Evolutionary conservation across 1,284 basidiomycete genomes (phyloP), one percentile per base, ranked within the genome.

Genomic region (Ganoderma lucidum): DNA sequence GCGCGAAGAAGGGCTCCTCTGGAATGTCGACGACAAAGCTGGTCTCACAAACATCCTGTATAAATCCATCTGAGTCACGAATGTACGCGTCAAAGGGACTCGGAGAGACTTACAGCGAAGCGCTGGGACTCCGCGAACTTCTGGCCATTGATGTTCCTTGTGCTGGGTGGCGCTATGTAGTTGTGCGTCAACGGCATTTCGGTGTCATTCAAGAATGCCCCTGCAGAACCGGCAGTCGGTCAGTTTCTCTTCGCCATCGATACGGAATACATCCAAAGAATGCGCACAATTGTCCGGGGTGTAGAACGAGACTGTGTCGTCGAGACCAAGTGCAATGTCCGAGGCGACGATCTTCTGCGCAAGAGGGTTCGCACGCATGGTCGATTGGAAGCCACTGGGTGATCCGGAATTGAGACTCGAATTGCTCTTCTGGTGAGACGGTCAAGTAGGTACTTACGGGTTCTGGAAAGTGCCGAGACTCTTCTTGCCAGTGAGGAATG

Each of bases 261-360:
- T 4, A 19, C 0, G 23, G n/a, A 51, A 12, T 1, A 15, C 10
- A 32, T 4, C 2, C 10, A 23, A n/a, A 23, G 44, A 48, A 14
- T 10, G 45, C 19, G 6, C 67, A 88, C 88, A 88, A 70, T 88
- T 87, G 67, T 84, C 83, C 10, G 83, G 79, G 9, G 84, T 79
- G 73, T 89, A 89, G 78, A 84, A 86, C 0, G 79, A 76, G 37
- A 82, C 73, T 0, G 68, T 59, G 35, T 73, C 77, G 62, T 81
- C 79, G 19, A 86, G 72, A 0, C 83, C 82, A 23, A 84, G 79
- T 1, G 80, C 81, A 58, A 90, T 88, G 69, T 86, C 84, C 5
- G 82, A 81, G 19, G 82, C 81, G 2, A 90, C 77, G 58, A 90
- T 88, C 76, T 86, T 88, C 73, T 87, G 83, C 3, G 89, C 89